These are phyloP conservation scores for Lathyrus oleraceus DNA, from an alignment of 306 rosid species.

Conservation along the genomic window DNA sequence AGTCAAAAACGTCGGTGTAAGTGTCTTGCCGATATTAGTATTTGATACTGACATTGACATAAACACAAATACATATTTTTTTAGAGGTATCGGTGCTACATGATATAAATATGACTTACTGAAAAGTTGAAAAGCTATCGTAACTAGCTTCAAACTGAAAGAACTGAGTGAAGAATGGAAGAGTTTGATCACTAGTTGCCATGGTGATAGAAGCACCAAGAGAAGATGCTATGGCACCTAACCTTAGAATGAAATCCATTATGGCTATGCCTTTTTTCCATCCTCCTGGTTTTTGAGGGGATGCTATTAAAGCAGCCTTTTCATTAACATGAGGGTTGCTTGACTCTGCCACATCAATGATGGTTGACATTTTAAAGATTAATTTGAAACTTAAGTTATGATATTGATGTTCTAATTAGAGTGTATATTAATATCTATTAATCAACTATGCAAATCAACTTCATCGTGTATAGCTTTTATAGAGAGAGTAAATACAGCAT, in stretches of 20 bases:
- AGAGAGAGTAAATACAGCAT: constrained; percentile 17
- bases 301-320: constrained; percentile 35
- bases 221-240: constrained; percentile 66
- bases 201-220: constrained; percentile 68
- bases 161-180: constrained; percentile 96
- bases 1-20: too few relatives aligned
- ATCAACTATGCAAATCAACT: not conserved
- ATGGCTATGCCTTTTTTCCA: constrained; percentile 64
- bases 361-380: constrained; percentile 41
- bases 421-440: not conserved
- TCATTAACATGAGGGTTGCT: constrained; percentile 41
- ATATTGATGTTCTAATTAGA: not conserved
- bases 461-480: constrained; percentile 36
- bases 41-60: too few relatives aligned
- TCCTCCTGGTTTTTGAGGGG: constrained; percentile 44
- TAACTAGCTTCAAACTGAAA: constrained; percentile 91
- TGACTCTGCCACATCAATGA: constrained; percentile 56
- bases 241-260: constrained; percentile 71
- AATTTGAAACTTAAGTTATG: not conserved
- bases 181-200: constrained; percentile 76
- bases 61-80: too few relatives aligned
- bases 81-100: too few relatives aligned
- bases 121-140: constrained; percentile 71
- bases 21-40: too few relatives aligned
- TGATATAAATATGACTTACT: constrained; percentile 44